Base-by-base conservation (phyloP, 192 early-diverging fungal genomes). In the Backusella australiensis region DNA sequence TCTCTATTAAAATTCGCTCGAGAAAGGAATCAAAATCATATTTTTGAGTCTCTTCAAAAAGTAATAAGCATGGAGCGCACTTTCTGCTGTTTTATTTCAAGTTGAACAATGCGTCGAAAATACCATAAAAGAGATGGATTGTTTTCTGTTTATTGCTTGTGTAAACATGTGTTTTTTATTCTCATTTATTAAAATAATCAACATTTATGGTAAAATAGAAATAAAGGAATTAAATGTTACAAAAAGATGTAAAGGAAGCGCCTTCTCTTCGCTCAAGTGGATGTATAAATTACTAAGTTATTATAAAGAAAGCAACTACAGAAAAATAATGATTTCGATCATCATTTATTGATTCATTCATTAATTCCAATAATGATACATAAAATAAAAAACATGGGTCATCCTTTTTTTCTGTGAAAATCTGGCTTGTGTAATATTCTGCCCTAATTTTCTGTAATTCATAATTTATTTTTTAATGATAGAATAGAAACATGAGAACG, bases 81-180 rank as follows among this genome's bases (percentile, higher is more conserved):
- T 39, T 39, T 39, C 3, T 12, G 9, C 32, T 32, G 32, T 32
- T 32, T 32, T 32, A 3, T 49, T 49, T 6, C 46, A n/a, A 49
- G 46, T 49, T 49, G 46, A 49, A 49, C 46, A 49, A 49, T 49
- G 46, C 46, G 46, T n/a, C 46, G 6, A 49, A 49, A 49, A 49
- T 49, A 49, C 46, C 6, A 49, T 49, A 49, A 49, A 49, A 49
- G 46, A 19, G 46, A 49, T 49, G 17, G 46, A 6, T 49, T 49
- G 15, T 6, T 49, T 49, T 49, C 38, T 39, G 38, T 49, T 49
- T 49, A 49, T 49, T 63, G 17, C 29, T 63, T 63, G 56, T 63
- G 56, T 63, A 63, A 63, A 32, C 56, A 63, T 63, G 56, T 63
- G 56, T 63, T 63, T 63, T 39, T 63, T 59, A 26, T 23, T 29